phyloP scores from a whole-genome alignment of 768 basidiomycete genomes.

The Tremella mesenterica region DNA sequence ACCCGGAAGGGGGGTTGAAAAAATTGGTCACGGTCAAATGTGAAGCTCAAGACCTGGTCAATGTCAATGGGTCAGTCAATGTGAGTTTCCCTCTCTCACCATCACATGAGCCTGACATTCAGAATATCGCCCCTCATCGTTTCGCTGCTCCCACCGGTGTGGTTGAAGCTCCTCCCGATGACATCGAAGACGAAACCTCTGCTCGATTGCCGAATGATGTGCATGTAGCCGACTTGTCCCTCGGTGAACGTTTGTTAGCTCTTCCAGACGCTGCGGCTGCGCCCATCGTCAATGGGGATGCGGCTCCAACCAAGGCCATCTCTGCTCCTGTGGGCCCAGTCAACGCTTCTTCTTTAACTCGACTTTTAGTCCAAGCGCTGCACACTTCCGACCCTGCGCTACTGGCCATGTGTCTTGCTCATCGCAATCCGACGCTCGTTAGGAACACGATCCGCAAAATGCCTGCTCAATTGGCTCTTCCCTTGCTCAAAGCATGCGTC shows the following conservation, averaged over 20 bases:
- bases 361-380: conserved; percentile 88
- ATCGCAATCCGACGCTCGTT: conserved; percentile 72
- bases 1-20: conserved; percentile 24
- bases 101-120: background rate
- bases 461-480: conserved; percentile 76
- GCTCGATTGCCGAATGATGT: conserved; percentile 50
- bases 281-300: conserved; percentile 41
- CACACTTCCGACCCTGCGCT: conserved; percentile 86
- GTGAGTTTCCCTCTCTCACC: background rate
- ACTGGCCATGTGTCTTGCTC: conserved; percentile 58
- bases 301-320: conserved; percentile 35
- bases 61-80: conserved; percentile 7
- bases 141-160: conserved; percentile 24
- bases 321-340: conserved; percentile 28
- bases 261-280: conserved; percentile 52
- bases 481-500: conserved; percentile 75
- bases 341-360: conserved; percentile 78
- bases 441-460: conserved; percentile 76
- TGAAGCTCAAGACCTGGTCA: conserved; percentile 34
- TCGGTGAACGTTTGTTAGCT: conserved; percentile 80
- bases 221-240: conserved; percentile 78
- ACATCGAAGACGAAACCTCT: conserved; percentile 21
- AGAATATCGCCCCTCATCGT: conserved; percentile 29
- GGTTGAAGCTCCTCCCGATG: conserved; percentile 21
- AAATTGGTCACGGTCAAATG: conserved; percentile 23